phyloP scores from a whole-genome alignment of 2,329 filamentous ascomycete species.

The Nectriaceae sp. region DNA sequence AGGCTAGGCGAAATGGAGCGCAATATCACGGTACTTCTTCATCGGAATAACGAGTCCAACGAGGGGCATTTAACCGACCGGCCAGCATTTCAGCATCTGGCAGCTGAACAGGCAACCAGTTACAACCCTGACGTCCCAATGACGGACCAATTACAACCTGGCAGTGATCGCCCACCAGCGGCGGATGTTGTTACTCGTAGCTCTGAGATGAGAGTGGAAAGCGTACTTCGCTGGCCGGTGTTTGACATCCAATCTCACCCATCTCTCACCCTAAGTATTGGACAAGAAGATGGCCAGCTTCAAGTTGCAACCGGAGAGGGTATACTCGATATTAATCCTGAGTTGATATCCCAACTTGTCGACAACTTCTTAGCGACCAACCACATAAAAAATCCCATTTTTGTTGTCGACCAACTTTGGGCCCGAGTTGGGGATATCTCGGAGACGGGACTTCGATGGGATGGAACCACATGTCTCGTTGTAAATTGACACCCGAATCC shows the following conservation, averaged over 20 bases:
- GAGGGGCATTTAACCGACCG: not conserved
- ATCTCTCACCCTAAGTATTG: constrained; percentile 7
- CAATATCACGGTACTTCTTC: constrained; percentile 8
- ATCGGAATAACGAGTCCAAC: not conserved
- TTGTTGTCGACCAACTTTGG: constrained; percentile 19
- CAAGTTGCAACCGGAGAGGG: constrained; percentile 9
- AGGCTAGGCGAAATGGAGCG: constrained; percentile 17
- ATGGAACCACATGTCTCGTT: constrained; percentile 21
- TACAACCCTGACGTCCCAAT: not conserved
- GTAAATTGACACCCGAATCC: constrained; percentile 9
- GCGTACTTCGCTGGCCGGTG: constrained; percentile 10
- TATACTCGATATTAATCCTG: constrained; percentile 15
- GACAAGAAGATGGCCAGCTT: constrained; percentile 1
- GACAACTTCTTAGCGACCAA: constrained; percentile 23
- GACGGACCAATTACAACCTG: no score
- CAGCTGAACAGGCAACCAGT: not conserved
- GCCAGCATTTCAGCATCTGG: not conserved
- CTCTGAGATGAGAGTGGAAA: constrained; percentile 15
- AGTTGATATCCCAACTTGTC: constrained; percentile 16
- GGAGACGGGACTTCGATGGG: constrained; percentile 18
- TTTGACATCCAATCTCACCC: constrained; percentile 7
- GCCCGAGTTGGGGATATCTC: constrained; percentile 12
- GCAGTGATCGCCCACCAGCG: constrained; percentile 11
- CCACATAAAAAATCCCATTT: constrained; percentile 24
- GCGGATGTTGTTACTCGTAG: constrained; percentile 14